Percentiles rank a stretch among this genome's conserved stretches.
These are phyloP conservation scores for Xylariaceae sp. DNA, from an alignment of 2,329 filamentous ascomycete species.

Conservation along the genomic window DNA sequence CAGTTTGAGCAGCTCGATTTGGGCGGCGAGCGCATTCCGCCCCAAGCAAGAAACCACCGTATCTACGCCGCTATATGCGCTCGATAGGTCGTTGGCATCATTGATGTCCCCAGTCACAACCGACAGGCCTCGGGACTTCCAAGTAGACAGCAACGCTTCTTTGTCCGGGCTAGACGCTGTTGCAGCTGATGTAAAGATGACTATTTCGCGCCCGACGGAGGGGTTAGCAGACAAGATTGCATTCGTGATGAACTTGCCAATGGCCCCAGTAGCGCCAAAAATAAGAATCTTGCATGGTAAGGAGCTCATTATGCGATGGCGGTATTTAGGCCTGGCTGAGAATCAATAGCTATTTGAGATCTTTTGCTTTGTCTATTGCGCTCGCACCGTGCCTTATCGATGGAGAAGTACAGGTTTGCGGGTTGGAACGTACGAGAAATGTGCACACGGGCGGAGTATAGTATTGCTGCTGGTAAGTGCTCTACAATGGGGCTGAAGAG, in stretches of 20 bases:
- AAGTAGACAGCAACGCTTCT: conserved; percentile 49
- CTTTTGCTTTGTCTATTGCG: too few species aligned
- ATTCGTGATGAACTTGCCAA: conserved; percentile 44
- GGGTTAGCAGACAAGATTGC: conserved; percentile 42
- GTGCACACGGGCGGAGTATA: too few species aligned
- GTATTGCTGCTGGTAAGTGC: too few species aligned
- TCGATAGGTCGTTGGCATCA: conserved; percentile 54
- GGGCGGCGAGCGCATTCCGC: conserved; percentile 57
- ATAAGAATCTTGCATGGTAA: conserved; percentile 41
- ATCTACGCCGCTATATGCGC: conserved; percentile 61
- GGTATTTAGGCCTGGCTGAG: too few species aligned
- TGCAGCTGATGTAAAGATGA: conserved; percentile 60
- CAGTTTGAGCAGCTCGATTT: conserved; percentile 60
- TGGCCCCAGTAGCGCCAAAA: conserved; percentile 42
- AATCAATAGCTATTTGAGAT: too few species aligned
- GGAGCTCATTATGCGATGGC: conserved; percentile 23
- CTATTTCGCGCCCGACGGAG: conserved; percentile 40
- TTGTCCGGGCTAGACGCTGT: conserved; percentile 55
- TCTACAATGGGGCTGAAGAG: too few species aligned
- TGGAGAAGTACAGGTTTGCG: too few species aligned
- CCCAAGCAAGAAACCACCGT: conserved; percentile 66
- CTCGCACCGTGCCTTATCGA: too few species aligned
- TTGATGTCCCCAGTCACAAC: conserved; percentile 61
- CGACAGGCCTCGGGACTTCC: conserved; percentile 53
- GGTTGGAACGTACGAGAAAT: too few species aligned